Conservation (phyloP, 306 rosid species). For the Citrullus amarus region DNA sequence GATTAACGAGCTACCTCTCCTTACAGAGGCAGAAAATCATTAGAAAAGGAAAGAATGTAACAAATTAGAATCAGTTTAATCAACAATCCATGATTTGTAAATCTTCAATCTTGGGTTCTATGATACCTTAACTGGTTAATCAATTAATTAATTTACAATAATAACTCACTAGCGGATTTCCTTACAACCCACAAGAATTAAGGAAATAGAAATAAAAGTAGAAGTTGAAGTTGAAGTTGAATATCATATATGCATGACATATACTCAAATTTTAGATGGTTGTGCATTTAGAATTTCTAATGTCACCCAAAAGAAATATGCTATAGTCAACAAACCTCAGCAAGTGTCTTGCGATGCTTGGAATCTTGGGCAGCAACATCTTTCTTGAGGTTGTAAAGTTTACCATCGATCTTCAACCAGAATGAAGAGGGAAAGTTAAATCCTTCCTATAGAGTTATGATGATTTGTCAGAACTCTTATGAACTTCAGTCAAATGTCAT, state of each 20-base stretch:
- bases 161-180: background rate
- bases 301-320: background rate
- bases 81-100: background rate
- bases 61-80: background rate
- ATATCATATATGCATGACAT: background rate
- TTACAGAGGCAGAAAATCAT: background rate
- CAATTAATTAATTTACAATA: background rate
- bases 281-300: background rate
- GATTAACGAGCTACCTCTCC: background rate
- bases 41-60: background rate
- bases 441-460: background rate
- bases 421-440: background rate
- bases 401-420: constrained; percentile 70
- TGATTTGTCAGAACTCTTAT: background rate
- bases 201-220: background rate
- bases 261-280: background rate
- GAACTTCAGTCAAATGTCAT: background rate
- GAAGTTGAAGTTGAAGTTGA: background rate
- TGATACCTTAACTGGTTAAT: background rate
- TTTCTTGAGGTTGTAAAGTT: constrained; percentile 68
- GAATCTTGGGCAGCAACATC: constrained; percentile 84
- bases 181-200: background rate
- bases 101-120: background rate
- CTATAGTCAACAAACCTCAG: constrained; percentile 51
- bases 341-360: constrained; percentile 87